phyloP scores from a whole-genome alignment of 2,329 filamentous ascomycete genomes.

The Phaeophleospora eucalypticola region DNA sequence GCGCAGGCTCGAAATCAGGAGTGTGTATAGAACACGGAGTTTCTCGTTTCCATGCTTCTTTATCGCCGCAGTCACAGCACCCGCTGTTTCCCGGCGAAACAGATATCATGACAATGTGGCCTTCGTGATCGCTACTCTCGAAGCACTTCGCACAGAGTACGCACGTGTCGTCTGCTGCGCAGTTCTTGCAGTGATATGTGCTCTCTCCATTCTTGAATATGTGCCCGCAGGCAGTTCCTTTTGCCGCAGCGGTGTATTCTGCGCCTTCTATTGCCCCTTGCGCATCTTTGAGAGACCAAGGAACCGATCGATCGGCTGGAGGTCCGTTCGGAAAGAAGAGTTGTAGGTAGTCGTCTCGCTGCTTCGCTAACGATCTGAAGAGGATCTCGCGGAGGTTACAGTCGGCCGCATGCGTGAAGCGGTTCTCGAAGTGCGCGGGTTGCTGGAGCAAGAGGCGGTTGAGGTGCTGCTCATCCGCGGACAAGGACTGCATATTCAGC shows the following conservation, averaged over 20 bases:
- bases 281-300: slow-evolving; percentile 75
- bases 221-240: slow-evolving; percentile 92
- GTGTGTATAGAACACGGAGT: slow-evolving; percentile 94
- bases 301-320: slow-evolving; percentile 24
- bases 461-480: slow-evolving; percentile 69
- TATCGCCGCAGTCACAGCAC: slow-evolving; percentile 95
- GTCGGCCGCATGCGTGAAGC: slow-evolving; percentile 68
- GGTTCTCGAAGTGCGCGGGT: slow-evolving; percentile 67
- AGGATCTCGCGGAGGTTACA: slow-evolving; percentile 71
- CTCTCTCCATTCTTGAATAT: slow-evolving; percentile 95
- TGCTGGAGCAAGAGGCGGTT: slow-evolving; percentile 76
- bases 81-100: slow-evolving; percentile 88
- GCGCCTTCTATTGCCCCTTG: slow-evolving; percentile 92
- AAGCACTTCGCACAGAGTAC: slow-evolving; percentile 93
- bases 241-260: slow-evolving; percentile 87
- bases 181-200: slow-evolving; percentile 91
- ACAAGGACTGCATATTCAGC: slow-evolving; percentile 15
- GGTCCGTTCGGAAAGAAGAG: slow-evolving; percentile 75
- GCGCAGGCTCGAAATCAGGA: slow-evolving; percentile 22
- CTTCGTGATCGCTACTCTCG: slow-evolving; percentile 89
- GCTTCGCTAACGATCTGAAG: slow-evolving; percentile 80
- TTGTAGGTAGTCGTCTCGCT: slow-evolving; percentile 67
- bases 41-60: slow-evolving; percentile 86
- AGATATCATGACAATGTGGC: slow-evolving; percentile 84
- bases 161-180: slow-evolving; percentile 90